These are phyloP conservation scores for Curvularia sp. DNA, from an alignment of 2,329 filamentous ascomycete genomes.

Conservation along the genomic window DNA sequence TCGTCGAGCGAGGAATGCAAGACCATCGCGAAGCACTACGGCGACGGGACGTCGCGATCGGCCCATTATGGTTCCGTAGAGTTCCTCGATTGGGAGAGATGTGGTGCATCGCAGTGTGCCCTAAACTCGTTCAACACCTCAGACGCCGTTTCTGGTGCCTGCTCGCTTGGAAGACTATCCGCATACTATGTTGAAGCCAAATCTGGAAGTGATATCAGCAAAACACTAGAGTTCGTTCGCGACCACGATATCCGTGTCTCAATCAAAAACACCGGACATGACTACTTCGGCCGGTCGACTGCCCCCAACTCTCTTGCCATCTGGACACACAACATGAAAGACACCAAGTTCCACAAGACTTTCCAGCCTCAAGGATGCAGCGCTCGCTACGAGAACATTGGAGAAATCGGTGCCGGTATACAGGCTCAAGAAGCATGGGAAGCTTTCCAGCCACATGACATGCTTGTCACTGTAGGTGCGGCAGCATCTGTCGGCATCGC, in stretches of 20 bases:
- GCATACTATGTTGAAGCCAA: constrained; percentile 45
- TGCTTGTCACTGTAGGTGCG: constrained; percentile 49
- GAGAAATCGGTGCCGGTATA: constrained; percentile 46
- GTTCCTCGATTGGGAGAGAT: constrained; percentile 48
- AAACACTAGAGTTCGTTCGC: constrained; percentile 39
- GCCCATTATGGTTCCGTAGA: constrained; percentile 46
- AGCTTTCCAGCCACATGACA: constrained; percentile 42
- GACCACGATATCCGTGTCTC: constrained; percentile 45
- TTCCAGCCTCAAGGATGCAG: constrained; percentile 39
- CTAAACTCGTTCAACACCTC: constrained; percentile 39
- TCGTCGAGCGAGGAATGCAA: constrained; percentile 32
- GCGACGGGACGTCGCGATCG: constrained; percentile 36
- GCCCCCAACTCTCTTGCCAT: constrained; percentile 45
- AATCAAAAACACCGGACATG: constrained; percentile 50
- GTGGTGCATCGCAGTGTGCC: constrained; percentile 41
- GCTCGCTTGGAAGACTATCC: constrained; percentile 45
- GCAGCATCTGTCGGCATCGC: constrained; percentile 59
- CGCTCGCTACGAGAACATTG: constrained; percentile 41
- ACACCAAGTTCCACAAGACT: constrained; percentile 34
- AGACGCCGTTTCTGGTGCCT: constrained; percentile 35
- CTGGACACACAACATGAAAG: constrained; percentile 49
- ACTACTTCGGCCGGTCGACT: constrained; percentile 48
- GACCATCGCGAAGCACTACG: constrained; percentile 32
- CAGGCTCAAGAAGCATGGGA: constrained; percentile 48
- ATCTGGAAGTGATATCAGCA: constrained; percentile 36